phyloP scores from a whole-genome alignment of 2,329 filamentous ascomycete genomes.

The Fusarium sp. region DNA sequence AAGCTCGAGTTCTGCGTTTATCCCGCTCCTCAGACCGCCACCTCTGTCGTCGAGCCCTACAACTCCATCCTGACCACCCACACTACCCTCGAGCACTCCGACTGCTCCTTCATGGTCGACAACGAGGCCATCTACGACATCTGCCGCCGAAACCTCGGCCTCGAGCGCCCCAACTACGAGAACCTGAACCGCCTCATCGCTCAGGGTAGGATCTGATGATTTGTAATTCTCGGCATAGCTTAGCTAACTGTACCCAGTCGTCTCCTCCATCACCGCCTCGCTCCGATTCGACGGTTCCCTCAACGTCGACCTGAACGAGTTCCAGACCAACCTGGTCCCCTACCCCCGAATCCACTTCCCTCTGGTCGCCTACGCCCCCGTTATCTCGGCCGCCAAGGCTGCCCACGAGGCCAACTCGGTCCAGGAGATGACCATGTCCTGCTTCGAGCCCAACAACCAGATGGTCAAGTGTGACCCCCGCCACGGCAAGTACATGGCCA shows the following conservation, averaged over 20 bases:
- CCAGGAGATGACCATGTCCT: constrained; percentile 97
- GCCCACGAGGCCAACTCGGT: constrained; percentile 98
- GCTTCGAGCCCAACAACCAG: constrained; percentile 99
- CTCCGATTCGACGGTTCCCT: constrained; percentile 98
- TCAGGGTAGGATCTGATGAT: constrained; percentile 72
- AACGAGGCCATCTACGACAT: constrained; percentile 99
- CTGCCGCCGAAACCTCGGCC: constrained; percentile 96
- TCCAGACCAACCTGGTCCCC: constrained; percentile 99
- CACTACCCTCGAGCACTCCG: constrained; percentile 98
- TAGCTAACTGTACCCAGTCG: constrained; percentile 69
- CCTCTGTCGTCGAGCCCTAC: constrained; percentile 98
- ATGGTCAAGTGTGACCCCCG: constrained; percentile 99
- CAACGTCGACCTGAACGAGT: constrained; percentile 99
- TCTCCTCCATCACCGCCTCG: constrained; percentile 97
- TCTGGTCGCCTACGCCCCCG: constrained; percentile 93
- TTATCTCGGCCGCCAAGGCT: constrained; percentile 95
- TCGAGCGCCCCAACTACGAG: constrained; percentile 98
- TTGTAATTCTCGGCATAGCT: background rate
- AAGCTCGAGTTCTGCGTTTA: constrained; percentile 99
- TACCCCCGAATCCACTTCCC: constrained; percentile 99
- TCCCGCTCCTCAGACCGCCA: constrained; percentile 95
- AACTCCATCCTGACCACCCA: constrained; percentile 99
- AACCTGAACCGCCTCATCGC: constrained; percentile 99
- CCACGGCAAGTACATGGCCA: constrained; percentile 99
- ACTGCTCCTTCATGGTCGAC: constrained; percentile 99